Evolutionary conservation across 495 filamentous ascomycete genomes (phyloP).

Genomic region (Neurospora terricola): DNA sequence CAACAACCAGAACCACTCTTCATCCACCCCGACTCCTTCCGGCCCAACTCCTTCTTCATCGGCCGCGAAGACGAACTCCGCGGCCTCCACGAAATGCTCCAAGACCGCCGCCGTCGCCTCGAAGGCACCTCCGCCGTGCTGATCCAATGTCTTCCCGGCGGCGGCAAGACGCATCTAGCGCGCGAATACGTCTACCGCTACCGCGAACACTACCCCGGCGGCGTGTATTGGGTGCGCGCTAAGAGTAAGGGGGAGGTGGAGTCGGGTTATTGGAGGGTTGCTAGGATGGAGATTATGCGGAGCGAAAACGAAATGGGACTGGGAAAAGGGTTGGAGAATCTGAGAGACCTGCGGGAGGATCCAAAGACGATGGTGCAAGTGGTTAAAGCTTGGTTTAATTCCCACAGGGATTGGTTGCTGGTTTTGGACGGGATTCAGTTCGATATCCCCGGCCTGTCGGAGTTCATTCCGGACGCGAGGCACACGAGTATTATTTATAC

Average conservation of each 20-base stretch:
- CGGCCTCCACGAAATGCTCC: conserved; percentile 58
- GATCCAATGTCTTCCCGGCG: conserved; percentile 64
- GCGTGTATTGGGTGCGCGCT: conserved; percentile 72
- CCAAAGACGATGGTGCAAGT: conserved; percentile 45
- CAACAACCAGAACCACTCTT: conserved; percentile 34
- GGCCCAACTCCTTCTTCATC: conserved; percentile 67
- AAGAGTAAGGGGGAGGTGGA: conserved; percentile 53
- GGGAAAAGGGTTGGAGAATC: conserved; percentile 27
- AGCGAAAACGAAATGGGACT: neutral
- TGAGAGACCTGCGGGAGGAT: conserved; percentile 29
- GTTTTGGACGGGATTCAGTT: conserved; percentile 69
- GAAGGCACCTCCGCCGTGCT: conserved; percentile 59
- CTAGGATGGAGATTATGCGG: conserved; percentile 48
- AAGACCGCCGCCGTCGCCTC: conserved; percentile 49
- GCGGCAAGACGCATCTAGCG: conserved; percentile 74
- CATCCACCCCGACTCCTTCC: conserved; percentile 64
- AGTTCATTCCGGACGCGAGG: conserved; percentile 60
- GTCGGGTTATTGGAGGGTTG: conserved; percentile 67
- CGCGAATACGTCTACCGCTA: conserved; percentile 69
- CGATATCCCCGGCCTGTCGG: conserved; percentile 48
- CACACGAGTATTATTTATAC: conserved; percentile 70
- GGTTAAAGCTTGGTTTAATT: conserved; percentile 62
- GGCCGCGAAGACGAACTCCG: conserved; percentile 63
- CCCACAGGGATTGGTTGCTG: conserved; percentile 62
- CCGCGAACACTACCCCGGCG: conserved; percentile 56